Evolutionary conservation across 768 basidiomycete species (phyloP), one percentile per base, ranked within the genome.

Genomic region (Cubamyces sp.): DNA sequence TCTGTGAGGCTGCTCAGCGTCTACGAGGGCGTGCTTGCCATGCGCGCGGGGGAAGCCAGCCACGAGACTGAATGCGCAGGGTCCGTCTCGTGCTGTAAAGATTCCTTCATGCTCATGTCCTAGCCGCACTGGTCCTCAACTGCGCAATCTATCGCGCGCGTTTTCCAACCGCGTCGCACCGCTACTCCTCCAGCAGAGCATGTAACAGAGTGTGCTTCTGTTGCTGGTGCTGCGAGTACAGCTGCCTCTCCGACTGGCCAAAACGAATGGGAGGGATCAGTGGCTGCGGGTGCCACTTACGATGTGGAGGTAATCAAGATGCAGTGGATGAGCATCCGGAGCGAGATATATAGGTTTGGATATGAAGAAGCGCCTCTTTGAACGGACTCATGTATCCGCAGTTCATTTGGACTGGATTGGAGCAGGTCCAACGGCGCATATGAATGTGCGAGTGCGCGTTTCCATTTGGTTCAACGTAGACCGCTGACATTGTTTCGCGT

Each of bases 41-140:
- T 39, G n/a, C 37, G 19, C 16, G 25, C 30, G 18, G 15, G 51
- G 3, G 51, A 53, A 23, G 19, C 40, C 15, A 58, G 57, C 48
- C 57, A 47, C 3, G 57, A 50, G 40, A 11, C 50, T 1, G 57
- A 49, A 16, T 58, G 50, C 40, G 56, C 56, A 15, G 56, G 37
- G 9, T 23, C 56, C 19, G 8, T 15, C 28, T 4, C 49, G 12
- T 26, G 39, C 41, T 3, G 54, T 56, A 5, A 40, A 58, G 37
- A 30, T 50, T 48, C 39, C 30, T 0, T 42, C 37, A 26, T 39
- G 48, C 39, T 16, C 41, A 1, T 37, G 48, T 6, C 57, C 47
- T 0, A 19, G 37, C 16, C 56, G 56, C 40, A 16, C 23, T 18
- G 19, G 18, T 18, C 34, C 11, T 5, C 28, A 34, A 18, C 18